phyloP scores from a whole-genome alignment of 163 green algal genomes.

The Trebouxiophyceae sp. region DNA sequence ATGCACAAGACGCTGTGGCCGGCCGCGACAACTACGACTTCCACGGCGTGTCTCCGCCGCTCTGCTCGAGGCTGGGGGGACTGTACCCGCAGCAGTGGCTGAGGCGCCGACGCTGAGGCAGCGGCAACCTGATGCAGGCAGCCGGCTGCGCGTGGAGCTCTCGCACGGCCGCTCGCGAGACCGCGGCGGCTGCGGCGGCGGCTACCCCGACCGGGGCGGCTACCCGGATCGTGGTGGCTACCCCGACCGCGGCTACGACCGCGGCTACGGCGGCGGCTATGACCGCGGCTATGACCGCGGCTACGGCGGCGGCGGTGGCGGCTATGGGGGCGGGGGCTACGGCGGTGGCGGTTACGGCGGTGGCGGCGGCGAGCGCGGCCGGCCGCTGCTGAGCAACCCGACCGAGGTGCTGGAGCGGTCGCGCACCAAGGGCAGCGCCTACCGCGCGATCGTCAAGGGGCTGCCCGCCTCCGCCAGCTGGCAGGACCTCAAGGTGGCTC shows the following conservation, averaged over 20 bases:
- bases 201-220: no score
- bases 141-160: conserved; percentile 71
- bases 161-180: conserved; percentile 16
- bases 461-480: conserved; percentile 76
- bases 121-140: conserved; percentile 19
- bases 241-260: no score
- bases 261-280: background rate
- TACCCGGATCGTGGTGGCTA: no score
- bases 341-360: conserved; percentile 11
- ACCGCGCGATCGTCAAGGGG: conserved; percentile 64
- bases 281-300: conserved; percentile 17
- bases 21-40: conserved; percentile 85
- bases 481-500: conserved; percentile 85
- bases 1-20: conserved; percentile 82
- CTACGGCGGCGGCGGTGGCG: conserved; percentile 3
- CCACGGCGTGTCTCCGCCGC: conserved; percentile 33
- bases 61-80: no score
- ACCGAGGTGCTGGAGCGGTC: conserved; percentile 7
- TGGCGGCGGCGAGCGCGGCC: conserved; percentile 7
- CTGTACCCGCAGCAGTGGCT: no score
- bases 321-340: conserved; percentile 6
- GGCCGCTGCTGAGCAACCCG: conserved; percentile 7
- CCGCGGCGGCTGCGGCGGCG: no score
- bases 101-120: no score
- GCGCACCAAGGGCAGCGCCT: conserved; percentile 23